phyloP scores from a whole-genome alignment of 768 basidiomycete genomes.

The Lactifluus rugatus region DNA sequence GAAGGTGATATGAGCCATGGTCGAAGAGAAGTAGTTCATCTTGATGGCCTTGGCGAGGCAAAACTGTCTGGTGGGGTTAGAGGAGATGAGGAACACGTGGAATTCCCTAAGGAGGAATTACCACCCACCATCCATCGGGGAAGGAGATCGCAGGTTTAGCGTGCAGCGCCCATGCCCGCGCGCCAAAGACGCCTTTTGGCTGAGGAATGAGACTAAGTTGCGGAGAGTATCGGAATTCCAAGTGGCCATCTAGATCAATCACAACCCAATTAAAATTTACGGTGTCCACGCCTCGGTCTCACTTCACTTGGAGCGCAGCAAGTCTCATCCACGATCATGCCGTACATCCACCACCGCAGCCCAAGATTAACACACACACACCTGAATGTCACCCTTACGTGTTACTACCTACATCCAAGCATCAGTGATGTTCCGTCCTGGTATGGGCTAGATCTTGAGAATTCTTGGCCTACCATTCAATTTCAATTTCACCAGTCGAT shows the following conservation, averaged over 20 bases:
- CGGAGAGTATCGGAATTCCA: neutral
- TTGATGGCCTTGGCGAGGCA: neutral
- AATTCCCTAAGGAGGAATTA: no score
- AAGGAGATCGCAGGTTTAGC: no score
- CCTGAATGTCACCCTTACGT: neutral
- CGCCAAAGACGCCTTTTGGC: neutral
- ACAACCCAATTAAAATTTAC: neutral
- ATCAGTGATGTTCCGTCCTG: neutral
- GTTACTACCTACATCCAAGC: neutral
- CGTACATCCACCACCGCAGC: neutral
- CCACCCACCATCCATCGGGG: no score
- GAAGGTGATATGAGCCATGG: neutral
- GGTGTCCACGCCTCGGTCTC: neutral
- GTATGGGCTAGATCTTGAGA: neutral
- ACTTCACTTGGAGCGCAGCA: neutral
- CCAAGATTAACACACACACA: conserved; percentile 4
- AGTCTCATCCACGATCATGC: neutral
- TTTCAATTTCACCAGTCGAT: neutral
- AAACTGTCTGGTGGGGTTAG: neutral
- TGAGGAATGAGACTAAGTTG: neutral
- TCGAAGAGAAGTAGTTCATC: neutral
- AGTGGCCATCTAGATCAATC: neutral
- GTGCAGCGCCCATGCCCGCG: no score
- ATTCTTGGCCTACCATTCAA: neutral
- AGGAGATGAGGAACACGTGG: neutral